A percentile compares a stretch with the other conserved stretches of the same genome.
phyloP scores from a whole-genome alignment of 148 eudicot species.

The Suaeda aralocaspica region DNA sequence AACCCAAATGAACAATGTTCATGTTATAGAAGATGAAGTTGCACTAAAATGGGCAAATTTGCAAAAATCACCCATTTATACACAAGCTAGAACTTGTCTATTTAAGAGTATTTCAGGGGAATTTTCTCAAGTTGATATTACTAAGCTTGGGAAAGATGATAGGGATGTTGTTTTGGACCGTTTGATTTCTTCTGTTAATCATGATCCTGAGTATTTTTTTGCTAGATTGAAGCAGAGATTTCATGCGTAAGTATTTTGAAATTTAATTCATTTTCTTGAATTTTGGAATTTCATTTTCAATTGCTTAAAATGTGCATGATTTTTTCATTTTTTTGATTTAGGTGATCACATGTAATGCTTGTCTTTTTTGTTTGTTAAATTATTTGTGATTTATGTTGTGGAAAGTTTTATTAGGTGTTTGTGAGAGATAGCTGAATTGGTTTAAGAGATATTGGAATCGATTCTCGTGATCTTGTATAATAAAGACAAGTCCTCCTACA shows the following conservation, averaged over 20 bases:
- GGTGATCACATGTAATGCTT: too few relatives aligned
- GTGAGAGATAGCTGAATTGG: too few relatives aligned
- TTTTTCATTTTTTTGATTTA: too few relatives aligned
- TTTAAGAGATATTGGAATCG: too few relatives aligned
- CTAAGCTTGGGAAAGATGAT: slow-evolving; percentile 49
- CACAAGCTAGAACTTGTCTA: slow-evolving; percentile 59
- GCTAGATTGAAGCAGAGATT: slow-evolving; percentile 54
- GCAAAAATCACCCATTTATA: slow-evolving; percentile 51
- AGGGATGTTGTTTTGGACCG: slow-evolving; percentile 58
- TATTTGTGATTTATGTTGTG: too few relatives aligned
- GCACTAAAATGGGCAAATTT: slow-evolving; percentile 54
- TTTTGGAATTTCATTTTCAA: not conserved
- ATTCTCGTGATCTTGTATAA: too few relatives aligned
- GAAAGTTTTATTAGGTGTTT: too few relatives aligned
- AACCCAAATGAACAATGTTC: slow-evolving; percentile 19
- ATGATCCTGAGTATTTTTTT: slow-evolving; percentile 56
- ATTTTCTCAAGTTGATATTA: slow-evolving; percentile 54
- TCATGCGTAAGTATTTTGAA: slow-evolving; percentile 57
- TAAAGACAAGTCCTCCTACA: too few relatives aligned
- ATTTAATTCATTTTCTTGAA: too few relatives aligned
- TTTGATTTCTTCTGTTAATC: slow-evolving; percentile 50
- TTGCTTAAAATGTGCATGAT: too few relatives aligned
- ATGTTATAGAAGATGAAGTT: slow-evolving; percentile 38
- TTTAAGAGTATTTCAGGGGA: slow-evolving; percentile 48
- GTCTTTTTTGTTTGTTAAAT: too few relatives aligned